A percentile compares a stretch with the other conserved stretches of the same genome.
phyloP scores from a whole-genome alignment of 148 eudicot species.

The Fagopyrum tataricum region DNA sequence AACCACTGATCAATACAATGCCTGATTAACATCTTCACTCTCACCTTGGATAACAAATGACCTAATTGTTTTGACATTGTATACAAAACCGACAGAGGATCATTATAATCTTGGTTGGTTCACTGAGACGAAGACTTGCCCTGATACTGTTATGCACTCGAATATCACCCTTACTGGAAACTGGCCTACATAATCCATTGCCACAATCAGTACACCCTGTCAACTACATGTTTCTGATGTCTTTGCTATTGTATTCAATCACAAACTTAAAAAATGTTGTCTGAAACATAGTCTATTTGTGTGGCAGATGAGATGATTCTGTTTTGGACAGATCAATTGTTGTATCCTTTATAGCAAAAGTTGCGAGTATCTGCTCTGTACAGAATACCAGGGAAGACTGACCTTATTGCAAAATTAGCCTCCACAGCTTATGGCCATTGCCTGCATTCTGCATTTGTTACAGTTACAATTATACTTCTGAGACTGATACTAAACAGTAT shows the following conservation, averaged over 20 bases:
- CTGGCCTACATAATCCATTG: no score
- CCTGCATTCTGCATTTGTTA: conserved; percentile 1
- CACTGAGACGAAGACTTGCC: no score
- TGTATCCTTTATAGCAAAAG: neutral
- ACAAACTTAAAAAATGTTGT: neutral
- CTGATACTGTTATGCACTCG: no score
- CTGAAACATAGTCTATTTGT: conserved; percentile 1
- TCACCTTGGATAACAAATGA: neutral
- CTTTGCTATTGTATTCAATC: neutral
- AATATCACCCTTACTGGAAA: no score
- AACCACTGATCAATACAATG: neutral
- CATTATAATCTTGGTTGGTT: neutral
- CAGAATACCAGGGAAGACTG: conserved; percentile 4
- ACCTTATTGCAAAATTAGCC: neutral
- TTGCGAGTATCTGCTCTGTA: conserved; percentile 9
- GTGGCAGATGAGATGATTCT: neutral
- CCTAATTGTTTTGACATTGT: neutral
- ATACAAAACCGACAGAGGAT: neutral
- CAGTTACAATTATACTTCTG: neutral
- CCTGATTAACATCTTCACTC: neutral
- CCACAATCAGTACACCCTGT: no score
- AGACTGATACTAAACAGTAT: neutral
- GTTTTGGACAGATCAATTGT: conserved; percentile 3
- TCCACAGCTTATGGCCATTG: neutral
- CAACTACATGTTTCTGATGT: neutral